phyloP scores from a whole-genome alignment of 225 moss, liverwort and hornwort species.

The Ulota crispa region DNA sequence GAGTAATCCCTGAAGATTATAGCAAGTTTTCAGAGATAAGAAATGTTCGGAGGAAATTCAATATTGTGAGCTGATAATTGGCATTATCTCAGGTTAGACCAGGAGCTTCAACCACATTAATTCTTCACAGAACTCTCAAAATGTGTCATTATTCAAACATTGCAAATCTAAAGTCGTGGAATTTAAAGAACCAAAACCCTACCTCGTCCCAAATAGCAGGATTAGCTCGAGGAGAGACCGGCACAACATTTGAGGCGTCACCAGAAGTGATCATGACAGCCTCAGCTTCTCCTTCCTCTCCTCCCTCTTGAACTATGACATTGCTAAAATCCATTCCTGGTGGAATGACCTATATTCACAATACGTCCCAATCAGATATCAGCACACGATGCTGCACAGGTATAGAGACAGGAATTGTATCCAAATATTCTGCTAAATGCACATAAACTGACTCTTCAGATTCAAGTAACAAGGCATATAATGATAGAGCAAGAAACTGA shows the following conservation, averaged over 20 bases:
- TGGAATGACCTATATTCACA: conserved; percentile 63
- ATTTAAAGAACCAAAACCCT: conserved; percentile 1
- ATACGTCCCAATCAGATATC: background rate
- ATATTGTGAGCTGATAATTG: background rate
- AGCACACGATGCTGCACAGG: conserved; percentile 3
- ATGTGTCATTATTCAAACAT: background rate
- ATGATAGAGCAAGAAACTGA: background rate
- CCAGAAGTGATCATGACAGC: conserved; percentile 35
- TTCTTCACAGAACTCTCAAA: conserved; percentile 1
- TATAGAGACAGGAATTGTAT: background rate
- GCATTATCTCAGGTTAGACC: background rate
- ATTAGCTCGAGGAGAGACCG: conserved; percentile 54
- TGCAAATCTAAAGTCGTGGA: background rate
- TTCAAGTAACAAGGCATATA: background rate
- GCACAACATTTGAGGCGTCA: conserved; percentile 44
- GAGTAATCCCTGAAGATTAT: background rate
- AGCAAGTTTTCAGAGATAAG: background rate
- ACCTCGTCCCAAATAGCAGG: conserved; percentile 70
- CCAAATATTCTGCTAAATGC: background rate
- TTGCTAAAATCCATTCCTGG: conserved; percentile 84
- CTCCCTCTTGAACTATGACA: conserved; percentile 62
- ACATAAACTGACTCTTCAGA: background rate
- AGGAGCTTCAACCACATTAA: background rate
- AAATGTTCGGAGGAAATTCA: background rate
- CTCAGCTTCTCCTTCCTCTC: conserved; percentile 60